phyloP scores from a whole-genome alignment of 1,284 basidiomycete genomes.

The Schizophyllum amplum region DNA sequence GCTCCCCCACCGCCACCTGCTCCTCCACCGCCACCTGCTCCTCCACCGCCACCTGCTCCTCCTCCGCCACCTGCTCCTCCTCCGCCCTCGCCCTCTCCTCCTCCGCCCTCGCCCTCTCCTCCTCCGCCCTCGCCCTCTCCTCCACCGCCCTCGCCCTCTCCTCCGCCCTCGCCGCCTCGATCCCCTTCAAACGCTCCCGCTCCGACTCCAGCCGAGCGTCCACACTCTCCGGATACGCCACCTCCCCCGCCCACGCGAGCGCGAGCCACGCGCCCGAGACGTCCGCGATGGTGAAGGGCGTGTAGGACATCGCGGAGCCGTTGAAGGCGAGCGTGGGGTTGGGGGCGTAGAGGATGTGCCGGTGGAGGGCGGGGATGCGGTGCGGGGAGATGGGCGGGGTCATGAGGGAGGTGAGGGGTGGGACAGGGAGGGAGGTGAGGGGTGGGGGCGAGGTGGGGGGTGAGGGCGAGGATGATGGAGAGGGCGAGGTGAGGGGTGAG shows the following conservation, averaged over 20 bases:
- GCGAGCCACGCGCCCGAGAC: slow-evolving; percentile 36
- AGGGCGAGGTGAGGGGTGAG: no score
- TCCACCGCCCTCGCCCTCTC: slow-evolving; percentile 12
- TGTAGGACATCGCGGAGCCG: slow-evolving; percentile 29
- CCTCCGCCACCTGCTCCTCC: neutral
- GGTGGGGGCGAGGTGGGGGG: neutral
- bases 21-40: no score
- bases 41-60: neutral
- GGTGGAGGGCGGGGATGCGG: slow-evolving; percentile 33
- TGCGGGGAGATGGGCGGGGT: slow-evolving; percentile 17
- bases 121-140: neutral
- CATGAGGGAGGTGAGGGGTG: slow-evolving; percentile 15
- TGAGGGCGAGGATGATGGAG: no score
- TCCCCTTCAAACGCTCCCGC: slow-evolving; percentile 18
- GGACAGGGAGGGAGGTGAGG: neutral
- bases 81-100: neutral
- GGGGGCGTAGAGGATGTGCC: slow-evolving; percentile 33
- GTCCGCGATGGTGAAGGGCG: slow-evolving; percentile 37
- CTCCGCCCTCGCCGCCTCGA: slow-evolving; percentile 18
- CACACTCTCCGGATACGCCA: slow-evolving; percentile 22
- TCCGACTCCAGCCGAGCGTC: slow-evolving; percentile 28
- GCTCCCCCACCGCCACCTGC: no score
- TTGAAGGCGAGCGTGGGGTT: slow-evolving; percentile 38
- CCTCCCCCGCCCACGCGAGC: slow-evolving; percentile 26
- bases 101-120: slow-evolving; percentile 2